Evolutionary conservation across 768 basidiomycete genomes (phyloP), one percentile per base, ranked within the genome.

Genomic region (Tylopilus cervinicoccineus): DNA sequence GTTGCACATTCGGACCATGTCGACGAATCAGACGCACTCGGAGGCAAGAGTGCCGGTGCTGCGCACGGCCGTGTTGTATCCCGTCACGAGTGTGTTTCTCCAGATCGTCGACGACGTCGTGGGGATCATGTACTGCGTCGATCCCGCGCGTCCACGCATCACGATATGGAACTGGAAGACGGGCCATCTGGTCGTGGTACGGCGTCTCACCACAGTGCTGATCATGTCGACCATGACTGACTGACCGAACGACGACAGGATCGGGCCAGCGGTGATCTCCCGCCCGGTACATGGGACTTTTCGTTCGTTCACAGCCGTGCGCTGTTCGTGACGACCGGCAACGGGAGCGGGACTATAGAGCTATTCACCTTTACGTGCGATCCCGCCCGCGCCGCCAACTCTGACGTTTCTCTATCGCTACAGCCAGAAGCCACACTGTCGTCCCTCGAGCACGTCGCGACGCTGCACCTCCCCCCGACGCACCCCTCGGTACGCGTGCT

Each of bases 71-170:
- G 29, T 63, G 40, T n/a, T 51, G 34, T 53, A 62, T 19, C 51
- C 55, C n/a, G 33, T 60, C 41, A 56, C 54, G 46, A 66, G 50
- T 26, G 68, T 71, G 10, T 69, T 72, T 48, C 66, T 81, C 5
- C 79, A 83, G 59, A 69, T 83, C 39, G 78, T 72, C 2, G 72
- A 75, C 22, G 81, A 84, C 50, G 65, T 80, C 26, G 56, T 84
- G 27, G 80, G 73, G 5, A 60, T 79, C 41, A 75, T 77, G 61
- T 70, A 70, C 45, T 71, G 66, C 56, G 41, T 63, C 28, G 58
- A 66, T 16, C 48, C 56, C 0, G 32, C 46, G 0, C 45, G 41
- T 19, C 60, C 72, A 10, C 61, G 54, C 10, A 65, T 67, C 20
- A 50, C 54, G n/a, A 38, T 61, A 23, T 82, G 78, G 78, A 75